Base-by-base conservation (phyloP, 1,139 yeast genomes). In the Saccharomyces hybrid region DNA sequence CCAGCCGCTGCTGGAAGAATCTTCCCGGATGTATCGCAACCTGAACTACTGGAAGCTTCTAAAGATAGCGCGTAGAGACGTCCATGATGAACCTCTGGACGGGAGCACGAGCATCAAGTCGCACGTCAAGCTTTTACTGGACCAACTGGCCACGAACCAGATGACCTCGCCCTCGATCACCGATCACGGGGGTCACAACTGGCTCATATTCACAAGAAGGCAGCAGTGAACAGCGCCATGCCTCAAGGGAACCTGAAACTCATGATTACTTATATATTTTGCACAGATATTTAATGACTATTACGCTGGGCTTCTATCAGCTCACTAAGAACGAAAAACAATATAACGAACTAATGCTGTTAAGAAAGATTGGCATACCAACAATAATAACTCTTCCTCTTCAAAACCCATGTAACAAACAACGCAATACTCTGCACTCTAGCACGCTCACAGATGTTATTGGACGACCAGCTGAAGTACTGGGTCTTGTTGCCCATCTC, bases 401-500 rank as follows among this genome's bases (percentile, higher is more conserved):
- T 38, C 44, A 9, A 11, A 6, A 2, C 11, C 29, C 12, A 4
- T 9, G 11, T 9, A 8, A 4, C 16, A 4, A 38, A 38, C 7
- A 16, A 16, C 21, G 12, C 14, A 38, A 8, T n/a, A 16, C n/a
- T 9, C 38, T n/a, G 14, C 28, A 31, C 9, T 16, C 42, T 12
- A 28, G 38, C n/a, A 27, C 32, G 52, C 49, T 48, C 16, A 28
- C 29, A 27, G 27, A 50, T 42, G 46, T 72, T 84, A 14, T 75
- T 91, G 52, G 98, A 91, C 67, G 95, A 97, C 4, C 81, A 82
- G 57, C 76, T 93, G 60, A 85, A 88, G 70, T 80, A 84, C 62
- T 93, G 98, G 98, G 98, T 90, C 44, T 76, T 93, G 27, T 72
- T 90, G 49, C 99, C 99, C 38, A 91, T 93, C 51, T 82, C 96